phyloP scores from a whole-genome alignment of 495 filamentous ascomycete species.

The Penicilliopsis zonata region DNA sequence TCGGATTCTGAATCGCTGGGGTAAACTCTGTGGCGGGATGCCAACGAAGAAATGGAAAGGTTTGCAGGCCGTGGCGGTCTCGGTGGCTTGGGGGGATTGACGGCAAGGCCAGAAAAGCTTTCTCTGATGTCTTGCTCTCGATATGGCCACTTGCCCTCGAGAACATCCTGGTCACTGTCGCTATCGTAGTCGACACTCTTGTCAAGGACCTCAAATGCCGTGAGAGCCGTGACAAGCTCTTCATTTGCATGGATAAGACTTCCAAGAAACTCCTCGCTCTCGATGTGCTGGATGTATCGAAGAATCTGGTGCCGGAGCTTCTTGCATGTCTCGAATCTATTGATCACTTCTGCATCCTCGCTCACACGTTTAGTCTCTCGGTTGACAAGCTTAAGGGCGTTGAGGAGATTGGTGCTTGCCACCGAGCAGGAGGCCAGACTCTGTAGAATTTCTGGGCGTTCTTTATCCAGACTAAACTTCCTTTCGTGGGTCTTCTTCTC shows the following conservation, averaged over 20 bases:
- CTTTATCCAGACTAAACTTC: slow-evolving; percentile 56
- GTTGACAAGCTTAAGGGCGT: slow-evolving; percentile 83
- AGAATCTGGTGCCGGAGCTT: slow-evolving; percentile 69
- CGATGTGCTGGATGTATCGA: slow-evolving; percentile 80
- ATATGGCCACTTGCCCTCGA: slow-evolving; percentile 25
- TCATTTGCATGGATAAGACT: slow-evolving; percentile 74
- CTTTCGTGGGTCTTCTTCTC: slow-evolving; percentile 30
- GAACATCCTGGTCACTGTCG: slow-evolving; percentile 61
- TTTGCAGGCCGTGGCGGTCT: slow-evolving; percentile 21
- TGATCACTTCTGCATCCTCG: slow-evolving; percentile 63
- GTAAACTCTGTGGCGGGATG: slow-evolving; percentile 11
- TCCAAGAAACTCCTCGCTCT: slow-evolving; percentile 71
- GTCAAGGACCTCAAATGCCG: slow-evolving; percentile 89
- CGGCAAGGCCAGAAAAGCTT: slow-evolving; percentile 25
- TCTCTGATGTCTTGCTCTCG: slow-evolving; percentile 22
- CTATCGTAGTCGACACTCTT: slow-evolving; percentile 94
- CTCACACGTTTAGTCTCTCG: slow-evolving; percentile 80
- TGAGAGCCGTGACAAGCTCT: slow-evolving; percentile 78
- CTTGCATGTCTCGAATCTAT: slow-evolving; percentile 80
- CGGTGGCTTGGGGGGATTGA: slow-evolving; percentile 33
- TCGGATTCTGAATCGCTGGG: slow-evolving; percentile 34
- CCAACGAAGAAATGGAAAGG: slow-evolving; percentile 16
- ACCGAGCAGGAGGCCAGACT: slow-evolving; percentile 77
- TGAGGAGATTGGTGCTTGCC: slow-evolving; percentile 80
- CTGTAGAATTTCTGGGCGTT: slow-evolving; percentile 73